phyloP scores from a whole-genome alignment of 1,284 basidiomycete genomes.

The Irpex sp. region DNA sequence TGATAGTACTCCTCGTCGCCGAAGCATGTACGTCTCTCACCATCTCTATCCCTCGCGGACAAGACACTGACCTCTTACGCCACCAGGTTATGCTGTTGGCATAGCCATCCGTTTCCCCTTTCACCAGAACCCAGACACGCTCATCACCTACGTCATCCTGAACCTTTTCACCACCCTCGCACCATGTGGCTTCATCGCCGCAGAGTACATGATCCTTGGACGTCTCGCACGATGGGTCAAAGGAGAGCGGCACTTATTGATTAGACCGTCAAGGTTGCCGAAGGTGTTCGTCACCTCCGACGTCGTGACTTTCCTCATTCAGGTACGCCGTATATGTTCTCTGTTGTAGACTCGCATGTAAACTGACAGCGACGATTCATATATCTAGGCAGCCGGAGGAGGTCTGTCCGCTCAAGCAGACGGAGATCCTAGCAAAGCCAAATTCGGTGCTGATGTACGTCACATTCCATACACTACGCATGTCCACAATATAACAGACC shows the following conservation, averaged over 20 bases:
- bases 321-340: constrained; percentile 30
- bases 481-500: neutral
- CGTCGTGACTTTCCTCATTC: constrained; percentile 65
- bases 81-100: constrained; percentile 39
- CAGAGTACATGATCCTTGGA: constrained; percentile 67
- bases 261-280: constrained; percentile 50
- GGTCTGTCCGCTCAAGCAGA: constrained; percentile 28
- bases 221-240: constrained; percentile 50
- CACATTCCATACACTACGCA: neutral
- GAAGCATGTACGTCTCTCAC: constrained; percentile 39
- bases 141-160: constrained; percentile 60
- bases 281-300: constrained; percentile 42
- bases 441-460: constrained; percentile 1
- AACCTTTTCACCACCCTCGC: constrained; percentile 78
- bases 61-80: too few relatives aligned
- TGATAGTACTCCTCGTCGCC: constrained; percentile 60
- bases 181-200: constrained; percentile 77
- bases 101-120: constrained; percentile 45
- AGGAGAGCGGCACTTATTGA: constrained; percentile 47
- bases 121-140: constrained; percentile 33
- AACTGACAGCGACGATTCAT: neutral
- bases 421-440: neutral
- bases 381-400: constrained; percentile 30
- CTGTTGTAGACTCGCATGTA: neutral
- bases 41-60: too few relatives aligned